Conservation (phyloP, 768 basidiomycete genomes). For the Tylopilus vinaceipallidus region DNA sequence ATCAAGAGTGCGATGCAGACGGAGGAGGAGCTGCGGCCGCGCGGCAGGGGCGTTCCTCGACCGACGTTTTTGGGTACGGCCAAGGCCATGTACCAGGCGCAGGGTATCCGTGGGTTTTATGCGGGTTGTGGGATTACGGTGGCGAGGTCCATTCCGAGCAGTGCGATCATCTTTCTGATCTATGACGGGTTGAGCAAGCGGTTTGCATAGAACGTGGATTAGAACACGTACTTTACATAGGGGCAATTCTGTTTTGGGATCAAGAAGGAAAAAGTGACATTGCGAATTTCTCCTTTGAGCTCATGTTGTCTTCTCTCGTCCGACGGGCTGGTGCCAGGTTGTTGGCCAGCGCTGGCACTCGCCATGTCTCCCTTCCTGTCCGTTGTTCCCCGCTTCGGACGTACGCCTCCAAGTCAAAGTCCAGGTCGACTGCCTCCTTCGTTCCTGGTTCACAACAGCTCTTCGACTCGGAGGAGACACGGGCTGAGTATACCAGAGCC, state of each 20-base stretch:
- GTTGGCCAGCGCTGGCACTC: background rate
- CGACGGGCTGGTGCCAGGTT: slow-evolving; percentile 2
- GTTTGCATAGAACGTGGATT: slow-evolving; percentile 38
- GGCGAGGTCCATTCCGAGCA: slow-evolving; percentile 80
- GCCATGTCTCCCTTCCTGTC: background rate
- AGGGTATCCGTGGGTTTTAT: slow-evolving; percentile 84
- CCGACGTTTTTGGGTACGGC: slow-evolving; percentile 57
- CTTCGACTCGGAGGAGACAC: slow-evolving; percentile 51
- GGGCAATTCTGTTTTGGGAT: background rate
- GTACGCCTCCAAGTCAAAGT: slow-evolving; percentile 31
- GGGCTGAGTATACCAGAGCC: slow-evolving; percentile 59
- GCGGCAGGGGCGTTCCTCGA: slow-evolving; percentile 31
- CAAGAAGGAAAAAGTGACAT: background rate
- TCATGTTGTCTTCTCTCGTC: slow-evolving; percentile 11
- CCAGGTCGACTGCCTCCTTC: slow-evolving; percentile 54
- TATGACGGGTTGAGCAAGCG: slow-evolving; percentile 71
- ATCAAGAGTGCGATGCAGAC: slow-evolving; percentile 96
- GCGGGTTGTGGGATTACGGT: slow-evolving; percentile 93
- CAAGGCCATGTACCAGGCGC: slow-evolving; percentile 65
- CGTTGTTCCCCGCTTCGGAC: slow-evolving; percentile 9
- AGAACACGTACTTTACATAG: too few species aligned
- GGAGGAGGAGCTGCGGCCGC: slow-evolving; percentile 76
- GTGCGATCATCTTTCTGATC: slow-evolving; percentile 89
- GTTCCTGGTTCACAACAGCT: slow-evolving; percentile 67
- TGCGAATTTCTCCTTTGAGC: too few species aligned